phyloP scores from a whole-genome alignment of 805 yeast species.

The Kregervanrija fluxuum region DNA sequence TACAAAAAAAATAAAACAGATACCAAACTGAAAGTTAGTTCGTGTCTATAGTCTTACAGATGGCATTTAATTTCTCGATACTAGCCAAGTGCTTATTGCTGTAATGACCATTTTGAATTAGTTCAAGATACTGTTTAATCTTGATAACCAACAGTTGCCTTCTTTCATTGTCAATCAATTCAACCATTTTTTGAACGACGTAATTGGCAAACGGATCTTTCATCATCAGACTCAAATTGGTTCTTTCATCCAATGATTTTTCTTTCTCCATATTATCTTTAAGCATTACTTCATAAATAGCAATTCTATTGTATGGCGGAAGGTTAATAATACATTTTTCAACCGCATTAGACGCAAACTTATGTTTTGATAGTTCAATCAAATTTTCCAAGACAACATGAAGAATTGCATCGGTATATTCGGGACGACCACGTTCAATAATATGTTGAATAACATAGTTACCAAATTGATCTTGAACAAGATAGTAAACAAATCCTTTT shows the following conservation, averaged over 20 bases:
- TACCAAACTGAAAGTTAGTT: neutral
- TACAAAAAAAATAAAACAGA: neutral
- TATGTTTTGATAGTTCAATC: conserved; percentile 85
- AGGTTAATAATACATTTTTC: conserved; percentile 87
- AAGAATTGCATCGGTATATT: conserved; percentile 53
- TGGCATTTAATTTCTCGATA: conserved; percentile 62
- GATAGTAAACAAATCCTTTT: conserved; percentile 59
- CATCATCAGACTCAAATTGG: conserved; percentile 86
- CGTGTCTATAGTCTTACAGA: conserved; percentile 37
- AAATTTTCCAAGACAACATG: conserved; percentile 53
- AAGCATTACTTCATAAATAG: conserved; percentile 61
- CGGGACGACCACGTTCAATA: conserved; percentile 67
- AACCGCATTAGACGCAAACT: conserved; percentile 95
- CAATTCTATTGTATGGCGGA: conserved; percentile 48
- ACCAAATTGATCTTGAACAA: conserved; percentile 95
- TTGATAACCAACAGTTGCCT: conserved; percentile 63
- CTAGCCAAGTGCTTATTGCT: conserved; percentile 75
- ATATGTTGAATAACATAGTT: conserved; percentile 97
- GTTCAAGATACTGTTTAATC: conserved; percentile 73
- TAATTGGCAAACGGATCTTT: conserved; percentile 97
- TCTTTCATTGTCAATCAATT: conserved; percentile 64
- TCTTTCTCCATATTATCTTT: conserved; percentile 37
- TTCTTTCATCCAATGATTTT: conserved; percentile 48
- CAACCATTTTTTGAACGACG: conserved; percentile 91
- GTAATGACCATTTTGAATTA: conserved; percentile 51